phyloP scores from a whole-genome alignment of 306 rosid genomes.

The Cyclanthera cordifolia region DNA sequence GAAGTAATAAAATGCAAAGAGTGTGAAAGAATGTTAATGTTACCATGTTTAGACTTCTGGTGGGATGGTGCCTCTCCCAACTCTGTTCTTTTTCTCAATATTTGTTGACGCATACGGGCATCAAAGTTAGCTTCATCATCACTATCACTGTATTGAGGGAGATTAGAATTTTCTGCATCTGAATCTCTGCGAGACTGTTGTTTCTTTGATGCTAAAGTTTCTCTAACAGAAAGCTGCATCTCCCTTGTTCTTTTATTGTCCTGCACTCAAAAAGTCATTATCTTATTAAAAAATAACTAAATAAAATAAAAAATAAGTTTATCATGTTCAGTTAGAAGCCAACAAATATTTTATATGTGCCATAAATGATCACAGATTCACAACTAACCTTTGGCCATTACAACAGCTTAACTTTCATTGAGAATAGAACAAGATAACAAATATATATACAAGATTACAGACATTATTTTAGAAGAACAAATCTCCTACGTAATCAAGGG shows the following conservation, averaged over 20 bases:
- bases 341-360: background rate
- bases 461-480: background rate
- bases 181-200: conserved; percentile 43
- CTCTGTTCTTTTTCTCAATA: conserved; percentile 65
- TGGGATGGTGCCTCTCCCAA: conserved; percentile 56
- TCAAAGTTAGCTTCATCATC: conserved; percentile 69
- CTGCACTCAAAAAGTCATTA: conserved; percentile 26
- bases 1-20: conserved; percentile 10
- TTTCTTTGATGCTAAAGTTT: conserved; percentile 62
- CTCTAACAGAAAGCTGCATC: conserved; percentile 71
- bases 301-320: background rate
- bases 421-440: too few species aligned
- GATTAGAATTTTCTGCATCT: conserved; percentile 26
- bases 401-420: background rate
- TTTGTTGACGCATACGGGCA: conserved; percentile 73
- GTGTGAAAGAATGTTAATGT: conserved; percentile 12
- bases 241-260: conserved; percentile 39
- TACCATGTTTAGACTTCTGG: conserved; percentile 52
- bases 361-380: background rate
- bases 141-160: conserved; percentile 32
- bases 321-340: background rate
- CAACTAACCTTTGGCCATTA: background rate
- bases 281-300: too few species aligned
- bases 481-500: background rate
- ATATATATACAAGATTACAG: background rate